These are phyloP conservation scores for Aureobasidium namibiae DNA, from an alignment of 2,329 filamentous ascomycete genomes.

Conservation along the genomic window DNA sequence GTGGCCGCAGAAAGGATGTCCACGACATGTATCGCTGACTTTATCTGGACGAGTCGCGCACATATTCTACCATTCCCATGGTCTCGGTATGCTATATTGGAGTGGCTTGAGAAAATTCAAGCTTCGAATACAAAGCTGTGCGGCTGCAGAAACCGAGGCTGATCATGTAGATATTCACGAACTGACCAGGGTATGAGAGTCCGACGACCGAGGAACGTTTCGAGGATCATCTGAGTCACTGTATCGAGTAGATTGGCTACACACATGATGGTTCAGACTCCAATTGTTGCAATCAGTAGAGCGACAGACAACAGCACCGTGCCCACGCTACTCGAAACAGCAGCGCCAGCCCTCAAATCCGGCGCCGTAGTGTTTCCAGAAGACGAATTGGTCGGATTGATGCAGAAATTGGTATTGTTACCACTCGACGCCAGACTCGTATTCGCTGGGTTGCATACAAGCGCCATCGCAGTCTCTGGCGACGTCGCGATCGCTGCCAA, in stretches of 20 bases:
- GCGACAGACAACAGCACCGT: background rate
- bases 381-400: background rate
- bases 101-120: background rate
- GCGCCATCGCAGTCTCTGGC: background rate
- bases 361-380: background rate
- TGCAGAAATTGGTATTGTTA: background rate
- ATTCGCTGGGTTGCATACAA: slow-evolving; percentile 2
- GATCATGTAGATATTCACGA: background rate
- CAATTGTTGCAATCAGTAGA: background rate
- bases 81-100: background rate
- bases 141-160: background rate
- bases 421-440: background rate
- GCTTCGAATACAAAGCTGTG: background rate
- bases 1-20: background rate
- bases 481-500: background rate
- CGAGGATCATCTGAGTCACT: background rate
- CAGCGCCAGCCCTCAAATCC: background rate
- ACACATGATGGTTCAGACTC: background rate
- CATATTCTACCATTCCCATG: background rate
- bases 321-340: background rate
- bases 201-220: background rate
- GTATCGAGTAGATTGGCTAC: background rate
- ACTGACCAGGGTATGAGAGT: background rate
- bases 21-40: background rate
- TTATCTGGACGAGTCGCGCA: background rate